Percentiles rank a stretch among this genome's conserved stretches.
Evolutionary conservation across 169 alveolate genomes (phyloP).

Genomic region (Cryptosporidium meleagridis): DNA sequence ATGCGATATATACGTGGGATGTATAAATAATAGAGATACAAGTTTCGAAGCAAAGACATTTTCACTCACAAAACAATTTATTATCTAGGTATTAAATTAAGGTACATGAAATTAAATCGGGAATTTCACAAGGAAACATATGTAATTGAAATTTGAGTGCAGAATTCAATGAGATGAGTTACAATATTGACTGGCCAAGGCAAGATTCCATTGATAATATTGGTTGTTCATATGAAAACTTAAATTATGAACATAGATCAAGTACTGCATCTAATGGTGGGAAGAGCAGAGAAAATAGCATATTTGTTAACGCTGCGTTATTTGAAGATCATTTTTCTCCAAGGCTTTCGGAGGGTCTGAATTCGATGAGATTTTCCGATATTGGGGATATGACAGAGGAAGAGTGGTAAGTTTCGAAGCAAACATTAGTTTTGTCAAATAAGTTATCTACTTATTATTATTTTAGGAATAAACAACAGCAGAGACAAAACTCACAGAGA

Average conservation of each 20-base stretch:
- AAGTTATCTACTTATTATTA: no score
- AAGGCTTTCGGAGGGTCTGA: slow-evolving; percentile 53
- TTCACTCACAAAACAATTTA: no score
- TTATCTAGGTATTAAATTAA: background rate
- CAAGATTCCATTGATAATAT: slow-evolving; percentile 36
- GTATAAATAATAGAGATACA: background rate
- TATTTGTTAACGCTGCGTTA: background rate
- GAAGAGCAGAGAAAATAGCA: slow-evolving; percentile 12
- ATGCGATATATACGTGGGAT: background rate
- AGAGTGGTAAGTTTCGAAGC: slow-evolving; percentile 48
- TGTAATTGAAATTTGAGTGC: background rate
- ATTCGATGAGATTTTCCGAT: slow-evolving; percentile 63
- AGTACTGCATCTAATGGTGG: background rate
- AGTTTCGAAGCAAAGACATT: background rate
- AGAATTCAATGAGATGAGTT: background rate
- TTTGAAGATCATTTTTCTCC: slow-evolving; percentile 52
- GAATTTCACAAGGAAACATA: no score
- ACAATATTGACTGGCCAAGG: slow-evolving; percentile 20
- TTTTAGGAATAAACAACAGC: slow-evolving; percentile 56
- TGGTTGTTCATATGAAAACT: slow-evolving; percentile 32
- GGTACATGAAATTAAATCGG: background rate
- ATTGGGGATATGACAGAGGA: slow-evolving; percentile 68
- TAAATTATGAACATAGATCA: slow-evolving; percentile 5
- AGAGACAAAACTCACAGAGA: slow-evolving; percentile 48
- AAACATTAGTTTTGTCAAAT: background rate